Base-by-base conservation (phyloP, 768 basidiomycete genomes). In the Auriscalpium vulgare region DNA sequence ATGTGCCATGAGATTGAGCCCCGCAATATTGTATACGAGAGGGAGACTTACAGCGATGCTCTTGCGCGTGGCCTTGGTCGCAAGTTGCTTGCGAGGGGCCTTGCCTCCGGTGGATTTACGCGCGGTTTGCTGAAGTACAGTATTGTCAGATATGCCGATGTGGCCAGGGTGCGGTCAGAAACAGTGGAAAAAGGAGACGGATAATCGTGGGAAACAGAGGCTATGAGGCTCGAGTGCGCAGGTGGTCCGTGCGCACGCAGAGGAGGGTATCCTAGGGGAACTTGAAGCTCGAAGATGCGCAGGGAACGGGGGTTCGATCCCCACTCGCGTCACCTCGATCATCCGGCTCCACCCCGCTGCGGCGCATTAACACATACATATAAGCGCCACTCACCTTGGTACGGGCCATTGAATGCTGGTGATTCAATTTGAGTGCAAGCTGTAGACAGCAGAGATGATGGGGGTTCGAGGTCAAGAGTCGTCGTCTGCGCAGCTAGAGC, bases 81-180 rank as follows among this genome's bases (percentile, higher is more conserved):
- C 89, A 66, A 93, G 83, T 72, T 90, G 88, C 70, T 88, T 90
- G 71, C 88, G 83, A 50, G 87, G 87, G 37, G 83, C 83, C 72
- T 88, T 88, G 72, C 84, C 87, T 78, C 84, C 88, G 63, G 87
- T 88, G 47, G 86, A 88, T 74, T 89, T 89, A 72, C 86, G 85
- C 59, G 87, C 88, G 57, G 88, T 91, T 78, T 90, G 89, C 79
- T 53, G 40, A 19, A 53, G 19, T 16, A 37, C 7, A 17, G 10
- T 9, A 10, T 9, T 51, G 14, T 34, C 5, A 53, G 19, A 29
- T 4, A 13, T 21, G 21, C 21, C 21, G 21, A 21, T 21, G 21
- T 21, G 21, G 3, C 3, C 1, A 21, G 21, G 21, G 21, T 21
- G 21, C 21, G 21, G 3, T 13, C 11, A 44, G 14, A 8, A 17